Percentiles rank a stretch among this genome's conserved stretches.
phyloP scores from a whole-genome alignment of 495 filamentous ascomycete genomes.

The Barbatosphaeria neglecta region DNA sequence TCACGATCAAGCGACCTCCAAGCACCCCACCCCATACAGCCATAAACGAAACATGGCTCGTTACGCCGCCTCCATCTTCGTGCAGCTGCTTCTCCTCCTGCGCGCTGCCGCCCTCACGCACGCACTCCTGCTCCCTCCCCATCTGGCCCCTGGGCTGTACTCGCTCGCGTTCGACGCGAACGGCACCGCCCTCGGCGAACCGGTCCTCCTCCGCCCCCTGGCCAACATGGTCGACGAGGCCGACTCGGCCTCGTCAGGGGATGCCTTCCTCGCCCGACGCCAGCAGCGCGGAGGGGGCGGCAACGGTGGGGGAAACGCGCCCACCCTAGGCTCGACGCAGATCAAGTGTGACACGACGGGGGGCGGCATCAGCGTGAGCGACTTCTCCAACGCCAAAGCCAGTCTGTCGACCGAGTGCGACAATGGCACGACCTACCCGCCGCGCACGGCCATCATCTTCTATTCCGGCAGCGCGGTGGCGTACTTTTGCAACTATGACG shows the following conservation, averaged over 20 bases:
- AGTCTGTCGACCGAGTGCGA: constrained; percentile 2
- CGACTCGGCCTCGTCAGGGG: not conserved
- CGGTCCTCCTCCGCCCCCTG: not conserved
- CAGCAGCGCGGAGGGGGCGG: not conserved
- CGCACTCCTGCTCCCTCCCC: not conserved
- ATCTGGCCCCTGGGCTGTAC: constrained; percentile 1
- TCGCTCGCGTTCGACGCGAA: not conserved
- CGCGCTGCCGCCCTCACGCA: not conserved
- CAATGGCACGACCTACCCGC: not conserved
- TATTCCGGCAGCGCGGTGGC: not conserved
- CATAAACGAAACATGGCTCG: too few relatives aligned
- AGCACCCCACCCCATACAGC: too few relatives aligned
- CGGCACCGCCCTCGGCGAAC: not conserved
- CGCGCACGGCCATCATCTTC: constrained; percentile 1
- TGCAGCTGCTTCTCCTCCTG: too few relatives aligned
- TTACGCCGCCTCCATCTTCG: too few relatives aligned
- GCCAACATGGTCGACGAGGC: not conserved
- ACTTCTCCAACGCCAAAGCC: constrained; percentile 1
- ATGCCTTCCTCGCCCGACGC: not conserved
- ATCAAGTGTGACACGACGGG: constrained; percentile 1
- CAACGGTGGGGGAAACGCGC: not conserved
- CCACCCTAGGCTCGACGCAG: not conserved
- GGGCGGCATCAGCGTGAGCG: not conserved
- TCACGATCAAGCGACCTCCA: too few relatives aligned
- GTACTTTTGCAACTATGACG: constrained; percentile 6